Percentiles rank a stretch among this genome's conserved stretches.
phyloP scores from a whole-genome alignment of 306 rosid species.

The Prunus armeniaca region DNA sequence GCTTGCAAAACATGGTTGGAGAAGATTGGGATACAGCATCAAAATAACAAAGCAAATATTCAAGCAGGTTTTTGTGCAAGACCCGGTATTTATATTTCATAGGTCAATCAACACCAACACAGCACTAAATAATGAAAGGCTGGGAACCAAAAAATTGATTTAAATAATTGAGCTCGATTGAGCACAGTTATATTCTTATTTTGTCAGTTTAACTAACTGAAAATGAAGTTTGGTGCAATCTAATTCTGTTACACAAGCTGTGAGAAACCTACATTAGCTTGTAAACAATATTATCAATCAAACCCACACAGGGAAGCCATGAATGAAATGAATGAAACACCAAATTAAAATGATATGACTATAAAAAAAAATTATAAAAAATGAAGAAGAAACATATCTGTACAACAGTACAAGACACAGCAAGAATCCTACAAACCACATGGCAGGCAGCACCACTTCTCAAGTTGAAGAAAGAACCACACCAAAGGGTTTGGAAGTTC shows the following conservation, averaged over 20 bases:
- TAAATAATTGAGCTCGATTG: not conserved
- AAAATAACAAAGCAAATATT: not conserved
- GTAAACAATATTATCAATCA: not conserved
- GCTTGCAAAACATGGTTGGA: not conserved
- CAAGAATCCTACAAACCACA: conserved; percentile 52
- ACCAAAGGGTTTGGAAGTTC: conserved; percentile 47
- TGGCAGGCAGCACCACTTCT: conserved; percentile 57
- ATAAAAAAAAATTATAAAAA: not conserved
- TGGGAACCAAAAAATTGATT: not conserved
- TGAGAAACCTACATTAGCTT: not conserved
- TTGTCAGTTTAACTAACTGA: not conserved
- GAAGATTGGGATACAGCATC: not conserved
- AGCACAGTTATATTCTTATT: not conserved
- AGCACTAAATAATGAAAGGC: not conserved
- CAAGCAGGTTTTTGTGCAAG: not conserved
- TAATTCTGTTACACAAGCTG: not conserved
- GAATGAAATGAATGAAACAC: conserved; percentile 55
- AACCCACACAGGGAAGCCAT: conserved; percentile 18
- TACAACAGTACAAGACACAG: conserved; percentile 19
- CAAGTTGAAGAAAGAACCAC: conserved; percentile 61
- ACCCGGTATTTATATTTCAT: not conserved
- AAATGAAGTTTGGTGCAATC: not conserved
- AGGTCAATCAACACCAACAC: not conserved
- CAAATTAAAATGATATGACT: conserved; percentile 25
- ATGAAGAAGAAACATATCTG: not conserved